phyloP scores from a whole-genome alignment of 495 filamentous ascomycete genomes.

The Neurospora tetrasperma region DNA sequence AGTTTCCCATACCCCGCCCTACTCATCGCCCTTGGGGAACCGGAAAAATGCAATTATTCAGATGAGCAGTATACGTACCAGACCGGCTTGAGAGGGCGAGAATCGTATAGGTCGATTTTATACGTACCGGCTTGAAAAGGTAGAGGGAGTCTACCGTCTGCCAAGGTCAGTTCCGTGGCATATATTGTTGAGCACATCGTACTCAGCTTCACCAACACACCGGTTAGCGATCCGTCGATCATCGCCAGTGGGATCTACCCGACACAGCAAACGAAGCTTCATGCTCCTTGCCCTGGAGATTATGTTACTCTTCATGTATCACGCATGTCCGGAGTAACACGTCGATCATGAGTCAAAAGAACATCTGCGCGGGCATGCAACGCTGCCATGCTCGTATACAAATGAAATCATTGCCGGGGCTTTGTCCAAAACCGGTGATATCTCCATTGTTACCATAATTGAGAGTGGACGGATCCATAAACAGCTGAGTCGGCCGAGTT shows the following conservation, averaged over 20 bases:
- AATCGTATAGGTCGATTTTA: not conserved
- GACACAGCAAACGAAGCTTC: not conserved
- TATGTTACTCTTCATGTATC: not conserved
- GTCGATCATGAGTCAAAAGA: not conserved
- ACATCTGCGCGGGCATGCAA: not conserved
- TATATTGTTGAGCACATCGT: not conserved
- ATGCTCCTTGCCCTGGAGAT: not conserved
- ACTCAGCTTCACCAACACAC: not conserved
- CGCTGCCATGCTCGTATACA: not conserved
- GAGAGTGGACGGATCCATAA: not conserved
- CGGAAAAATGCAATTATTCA: not conserved
- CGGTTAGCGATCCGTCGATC: not conserved
- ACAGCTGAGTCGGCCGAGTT: not conserved
- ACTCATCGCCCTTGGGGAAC: not conserved
- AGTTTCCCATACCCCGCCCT: not conserved
- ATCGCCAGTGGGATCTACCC: not conserved
- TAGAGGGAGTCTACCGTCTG: not conserved
- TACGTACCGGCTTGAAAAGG: not conserved
- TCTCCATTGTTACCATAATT: not conserved
- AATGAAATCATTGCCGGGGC: not conserved
- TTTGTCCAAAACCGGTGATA: not conserved
- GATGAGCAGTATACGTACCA: not conserved
- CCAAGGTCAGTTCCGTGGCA: not conserved
- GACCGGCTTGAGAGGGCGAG: not conserved
- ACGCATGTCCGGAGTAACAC: not conserved